A percentile compares a stretch with the other conserved stretches of the same genome.
phyloP scores from a whole-genome alignment of 345 rosid genomes.

The Garcia nutans region DNA sequence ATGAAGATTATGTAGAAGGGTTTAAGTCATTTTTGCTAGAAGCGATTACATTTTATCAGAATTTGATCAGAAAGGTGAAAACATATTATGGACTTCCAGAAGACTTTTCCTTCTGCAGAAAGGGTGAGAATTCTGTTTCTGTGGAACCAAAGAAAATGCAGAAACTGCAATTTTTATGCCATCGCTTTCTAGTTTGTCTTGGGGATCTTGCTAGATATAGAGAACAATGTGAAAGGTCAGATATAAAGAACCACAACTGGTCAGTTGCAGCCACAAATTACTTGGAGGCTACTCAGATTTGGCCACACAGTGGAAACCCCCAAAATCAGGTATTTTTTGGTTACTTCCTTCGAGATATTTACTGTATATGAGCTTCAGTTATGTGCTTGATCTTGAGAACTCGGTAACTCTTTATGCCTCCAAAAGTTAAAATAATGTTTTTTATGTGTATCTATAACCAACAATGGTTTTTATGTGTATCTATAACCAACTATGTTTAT shows the following conservation, averaged over 20 bases:
- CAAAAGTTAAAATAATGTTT: background rate
- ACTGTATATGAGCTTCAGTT: background rate
- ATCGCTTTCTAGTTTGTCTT: slow-evolving; percentile 82
- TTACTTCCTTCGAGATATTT: background rate
- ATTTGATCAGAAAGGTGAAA: slow-evolving; percentile 45
- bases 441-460: slow-evolving; percentile 2
- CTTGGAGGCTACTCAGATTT: slow-evolving; percentile 66
- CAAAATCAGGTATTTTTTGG: slow-evolving; percentile 69
- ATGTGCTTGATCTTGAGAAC: slow-evolving; percentile 2
- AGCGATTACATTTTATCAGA: slow-evolving; percentile 61
- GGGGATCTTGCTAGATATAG: slow-evolving; percentile 91
- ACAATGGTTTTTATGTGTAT: background rate
- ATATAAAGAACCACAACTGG: slow-evolving; percentile 55
- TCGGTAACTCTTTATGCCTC: background rate
- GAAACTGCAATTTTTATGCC: slow-evolving; percentile 63
- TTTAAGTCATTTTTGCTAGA: slow-evolving; percentile 58
- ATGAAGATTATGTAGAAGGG: slow-evolving; percentile 41
- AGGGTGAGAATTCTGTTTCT: slow-evolving; percentile 21
- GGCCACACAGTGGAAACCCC: slow-evolving; percentile 90
- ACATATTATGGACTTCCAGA: slow-evolving; percentile 43
- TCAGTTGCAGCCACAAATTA: slow-evolving; percentile 73
- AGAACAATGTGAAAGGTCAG: slow-evolving; percentile 56
- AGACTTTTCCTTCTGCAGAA: slow-evolving; percentile 36
- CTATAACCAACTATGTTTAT: slow-evolving; percentile 13
- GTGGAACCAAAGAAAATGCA: slow-evolving; percentile 39